These are phyloP conservation scores for Moesziomyces sp. DNA, from an alignment of 1,284 basidiomycete genomes.

Conservation along the genomic window DNA sequence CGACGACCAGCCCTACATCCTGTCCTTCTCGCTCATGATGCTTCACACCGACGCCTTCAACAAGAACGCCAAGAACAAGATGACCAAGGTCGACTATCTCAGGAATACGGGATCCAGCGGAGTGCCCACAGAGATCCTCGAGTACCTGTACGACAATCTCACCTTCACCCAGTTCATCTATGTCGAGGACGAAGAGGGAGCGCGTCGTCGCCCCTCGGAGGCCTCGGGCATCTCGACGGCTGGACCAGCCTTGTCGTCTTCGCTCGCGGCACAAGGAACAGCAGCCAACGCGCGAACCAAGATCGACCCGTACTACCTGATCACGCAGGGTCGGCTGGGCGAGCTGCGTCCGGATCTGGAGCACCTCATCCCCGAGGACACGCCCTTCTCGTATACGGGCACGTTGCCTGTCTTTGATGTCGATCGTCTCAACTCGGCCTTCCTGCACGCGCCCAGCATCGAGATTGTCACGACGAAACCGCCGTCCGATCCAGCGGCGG, in stretches of 20 bases:
- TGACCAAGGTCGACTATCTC: conserved; percentile 72
- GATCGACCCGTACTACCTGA: conserved; percentile 91
- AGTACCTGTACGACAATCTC: conserved; percentile 97
- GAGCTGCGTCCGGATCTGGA: conserved; percentile 72
- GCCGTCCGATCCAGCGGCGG: conserved; percentile 13
- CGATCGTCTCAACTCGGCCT: conserved; percentile 45
- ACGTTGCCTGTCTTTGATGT: conserved; percentile 37
- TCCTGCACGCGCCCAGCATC: conserved; percentile 58
- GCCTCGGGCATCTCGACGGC: conserved; percentile 15
- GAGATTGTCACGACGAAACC: conserved; percentile 55
- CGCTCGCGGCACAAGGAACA: conserved; percentile 15
- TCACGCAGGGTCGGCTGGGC: conserved; percentile 78
- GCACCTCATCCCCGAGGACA: conserved; percentile 52
- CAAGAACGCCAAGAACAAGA: conserved; percentile 95
- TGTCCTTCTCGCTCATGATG: conserved; percentile 99
- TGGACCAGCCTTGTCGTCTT: conserved; percentile 10
- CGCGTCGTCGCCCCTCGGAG: conserved; percentile 33
- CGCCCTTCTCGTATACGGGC: conserved; percentile 54
- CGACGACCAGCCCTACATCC: conserved; percentile 88
- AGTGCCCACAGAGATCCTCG: conserved; percentile 82
- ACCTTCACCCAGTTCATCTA: conserved; percentile 93
- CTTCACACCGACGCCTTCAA: conserved; percentile 98
- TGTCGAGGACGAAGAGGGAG: conserved; percentile 77
- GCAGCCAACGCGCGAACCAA: conserved; percentile 71
- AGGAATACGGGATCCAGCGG: conserved; percentile 75